Evolutionary conservation across 495 filamentous ascomycete genomes (phyloP).

Genomic region (Aspergillus avenaceus): DNA sequence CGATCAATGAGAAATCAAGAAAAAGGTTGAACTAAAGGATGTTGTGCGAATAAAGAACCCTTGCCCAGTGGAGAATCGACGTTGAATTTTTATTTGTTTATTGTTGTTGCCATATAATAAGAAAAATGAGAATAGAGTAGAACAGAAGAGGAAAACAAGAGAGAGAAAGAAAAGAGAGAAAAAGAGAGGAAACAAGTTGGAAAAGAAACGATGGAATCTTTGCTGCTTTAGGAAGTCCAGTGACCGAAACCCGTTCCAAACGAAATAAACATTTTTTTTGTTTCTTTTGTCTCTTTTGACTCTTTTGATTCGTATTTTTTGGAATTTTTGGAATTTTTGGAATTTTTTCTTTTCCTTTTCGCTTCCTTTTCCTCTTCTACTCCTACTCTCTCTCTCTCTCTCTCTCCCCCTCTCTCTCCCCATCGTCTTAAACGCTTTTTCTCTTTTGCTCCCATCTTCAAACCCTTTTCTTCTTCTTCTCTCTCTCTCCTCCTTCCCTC

Average conservation of each 20-base stretch:
- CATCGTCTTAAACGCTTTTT: constrained; percentile 8
- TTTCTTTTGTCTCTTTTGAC: constrained; percentile 8
- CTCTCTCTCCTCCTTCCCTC: constrained; percentile 4
- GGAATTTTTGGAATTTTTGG: constrained; percentile 9
- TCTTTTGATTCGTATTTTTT: constrained; percentile 2
- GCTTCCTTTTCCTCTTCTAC: constrained; percentile 6
- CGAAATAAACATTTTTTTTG: constrained; percentile 9
- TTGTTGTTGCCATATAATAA: neutral
- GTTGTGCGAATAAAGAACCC: neutral
- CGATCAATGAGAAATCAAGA: neutral
- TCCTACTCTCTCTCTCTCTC: neutral
- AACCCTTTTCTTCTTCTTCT: constrained; percentile 2
- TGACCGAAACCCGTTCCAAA: constrained; percentile 3
- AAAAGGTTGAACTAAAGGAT: neutral
- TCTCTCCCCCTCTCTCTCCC: constrained; percentile 3
- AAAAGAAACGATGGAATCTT: neutral
- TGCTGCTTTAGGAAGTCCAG: constrained; percentile 1
- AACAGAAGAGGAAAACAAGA: neutral
- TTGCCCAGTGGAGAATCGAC: constrained; percentile 17
- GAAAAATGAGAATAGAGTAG: neutral
- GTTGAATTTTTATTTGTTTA: neutral
- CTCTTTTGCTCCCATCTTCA: constrained; percentile 3
- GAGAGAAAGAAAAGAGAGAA: neutral
- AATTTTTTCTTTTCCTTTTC: constrained; percentile 13
- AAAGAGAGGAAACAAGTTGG: no score